Base-by-base conservation (phyloP, 352 stramenopile genomes). In the Peronosclerospora sorghi region DNA sequence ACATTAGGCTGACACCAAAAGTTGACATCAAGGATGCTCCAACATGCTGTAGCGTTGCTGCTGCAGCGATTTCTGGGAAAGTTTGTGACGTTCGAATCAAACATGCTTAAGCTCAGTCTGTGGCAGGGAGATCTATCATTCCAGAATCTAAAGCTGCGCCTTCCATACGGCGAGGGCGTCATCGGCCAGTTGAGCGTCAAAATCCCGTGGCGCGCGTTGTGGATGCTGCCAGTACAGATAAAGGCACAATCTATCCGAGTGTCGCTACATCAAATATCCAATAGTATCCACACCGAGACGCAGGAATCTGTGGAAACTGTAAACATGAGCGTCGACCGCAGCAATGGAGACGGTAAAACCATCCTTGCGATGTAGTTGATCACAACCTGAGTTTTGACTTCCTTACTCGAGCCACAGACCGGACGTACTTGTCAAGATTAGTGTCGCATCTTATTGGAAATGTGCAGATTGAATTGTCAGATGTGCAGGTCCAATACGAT, bases 121-220 rank as follows among this genome's bases (percentile, higher is more conserved):
- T 93, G 80, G 80, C 76, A 89, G 42, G 80, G 80, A 38, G 80
- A 93, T 35, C 21, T 93, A 54, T 82, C 76, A 9, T 93, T 93
- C 55, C 67, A 77, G 35, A 67, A 93, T 42, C 59, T 93, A 14
- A 62, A 88, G 50, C 60, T 93, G 45, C 74, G 75, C 5, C 58
- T 93, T 20, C 75, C 73, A 37, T 86, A 87, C 53, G 80, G 80
- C 15, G 68, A 86, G 29, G 80, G 80, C 41, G 60, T 59, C 35
- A 89, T 93, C 44, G 75, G 74, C 28, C 68, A 76, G 32, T 43
- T 93, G 15, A 84, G 71, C 50, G 65, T 91, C 36, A 85, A 86
- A 49, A 90, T 93, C 48, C 80, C 80, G 13, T 93, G 80, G 80
- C 73, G 80, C 21, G 56, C 75, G 37, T 56, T 93, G 13, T 93